Evolutionary conservation across 2,329 filamentous ascomycete species (phyloP).

Genomic region (Arthroderma sp.): DNA sequence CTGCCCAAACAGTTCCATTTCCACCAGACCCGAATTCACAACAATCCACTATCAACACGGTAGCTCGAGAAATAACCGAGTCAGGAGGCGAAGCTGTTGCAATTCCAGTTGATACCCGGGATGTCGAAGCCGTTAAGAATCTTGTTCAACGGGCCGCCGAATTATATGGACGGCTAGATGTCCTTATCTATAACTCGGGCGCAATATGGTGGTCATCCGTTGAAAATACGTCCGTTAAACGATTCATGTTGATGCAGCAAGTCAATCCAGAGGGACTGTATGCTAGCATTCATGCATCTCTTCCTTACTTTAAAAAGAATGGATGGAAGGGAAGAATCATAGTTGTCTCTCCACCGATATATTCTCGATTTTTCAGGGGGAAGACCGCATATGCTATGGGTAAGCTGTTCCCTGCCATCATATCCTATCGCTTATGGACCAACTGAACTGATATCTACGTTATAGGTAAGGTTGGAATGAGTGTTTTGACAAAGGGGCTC

Average conservation of each 20-base stretch:
- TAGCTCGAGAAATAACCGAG: conserved; percentile 58
- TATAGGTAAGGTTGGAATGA: conserved; percentile 65
- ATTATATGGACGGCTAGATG: conserved; percentile 54
- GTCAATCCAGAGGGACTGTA: conserved; percentile 69
- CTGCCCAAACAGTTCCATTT: conserved; percentile 45
- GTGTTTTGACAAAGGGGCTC: conserved; percentile 65
- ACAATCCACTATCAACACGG: conserved; percentile 67
- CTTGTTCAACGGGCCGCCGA: conserved; percentile 47
- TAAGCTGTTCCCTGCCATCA: conserved; percentile 11
- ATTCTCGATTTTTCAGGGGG: conserved; percentile 70
- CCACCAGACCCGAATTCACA: conserved; percentile 66
- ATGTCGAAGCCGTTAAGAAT: conserved; percentile 47
- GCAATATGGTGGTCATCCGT: conserved; percentile 77
- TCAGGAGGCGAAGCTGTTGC: conserved; percentile 53
- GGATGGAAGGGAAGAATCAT: conserved; percentile 53
- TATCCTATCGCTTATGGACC: not conserved
- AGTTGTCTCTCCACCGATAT: conserved; percentile 74
- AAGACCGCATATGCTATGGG: conserved; percentile 73
- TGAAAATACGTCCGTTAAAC: conserved; percentile 57
- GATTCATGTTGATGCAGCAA: conserved; percentile 67
- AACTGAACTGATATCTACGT: not conserved
- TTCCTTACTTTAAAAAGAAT: conserved; percentile 52
- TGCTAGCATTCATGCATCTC: conserved; percentile 52
- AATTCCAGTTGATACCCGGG: conserved; percentile 58
- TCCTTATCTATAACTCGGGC: conserved; percentile 69